Percentiles rank a stretch among this genome's conserved stretches.
These are phyloP conservation scores for Chaetomium globosum DNA, from an alignment of 2,329 filamentous ascomycete species.

Conservation along the genomic window DNA sequence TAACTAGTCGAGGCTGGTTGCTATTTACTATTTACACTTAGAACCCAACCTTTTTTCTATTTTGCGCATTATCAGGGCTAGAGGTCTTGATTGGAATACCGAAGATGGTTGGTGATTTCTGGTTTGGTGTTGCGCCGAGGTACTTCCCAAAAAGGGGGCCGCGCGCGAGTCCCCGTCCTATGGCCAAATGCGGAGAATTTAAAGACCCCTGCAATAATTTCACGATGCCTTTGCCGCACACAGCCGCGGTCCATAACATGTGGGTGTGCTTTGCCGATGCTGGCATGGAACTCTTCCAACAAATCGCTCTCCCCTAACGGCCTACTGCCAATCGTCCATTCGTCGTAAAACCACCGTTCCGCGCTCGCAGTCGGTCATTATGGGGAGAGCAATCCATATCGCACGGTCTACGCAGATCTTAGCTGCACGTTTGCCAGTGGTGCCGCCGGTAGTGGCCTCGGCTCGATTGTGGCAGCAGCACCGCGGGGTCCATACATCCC, in stretches of 20 bases:
- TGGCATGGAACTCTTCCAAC: not conserved
- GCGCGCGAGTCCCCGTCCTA: too few species aligned
- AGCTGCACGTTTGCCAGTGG: constrained; percentile 2
- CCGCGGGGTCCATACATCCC: not conserved
- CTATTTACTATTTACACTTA: too few species aligned
- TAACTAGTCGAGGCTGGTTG: too few species aligned
- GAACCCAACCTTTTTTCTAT: too few species aligned
- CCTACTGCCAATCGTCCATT: not conserved
- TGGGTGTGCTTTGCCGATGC: not conserved
- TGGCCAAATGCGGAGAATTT: too few species aligned
- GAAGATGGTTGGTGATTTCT: too few species aligned
- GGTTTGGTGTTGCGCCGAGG: too few species aligned
- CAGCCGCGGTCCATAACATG: not conserved
- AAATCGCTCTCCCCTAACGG: not conserved
- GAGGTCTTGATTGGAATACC: too few species aligned
- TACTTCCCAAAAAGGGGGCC: too few species aligned
- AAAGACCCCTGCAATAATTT: not conserved
- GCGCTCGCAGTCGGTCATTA: not conserved
- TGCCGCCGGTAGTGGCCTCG: not conserved
- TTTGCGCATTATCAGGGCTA: too few species aligned
- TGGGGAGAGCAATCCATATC: constrained; percentile 6
- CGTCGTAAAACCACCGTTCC: not conserved
- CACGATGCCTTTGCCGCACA: not conserved
- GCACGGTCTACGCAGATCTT: constrained; percentile 4
- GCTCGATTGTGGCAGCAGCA: constrained; percentile 7